A percentile compares a stretch with the other conserved stretches of the same genome.
phyloP scores from a whole-genome alignment of 2,329 filamentous ascomycete genomes.

The Colletotrichum sp. region DNA sequence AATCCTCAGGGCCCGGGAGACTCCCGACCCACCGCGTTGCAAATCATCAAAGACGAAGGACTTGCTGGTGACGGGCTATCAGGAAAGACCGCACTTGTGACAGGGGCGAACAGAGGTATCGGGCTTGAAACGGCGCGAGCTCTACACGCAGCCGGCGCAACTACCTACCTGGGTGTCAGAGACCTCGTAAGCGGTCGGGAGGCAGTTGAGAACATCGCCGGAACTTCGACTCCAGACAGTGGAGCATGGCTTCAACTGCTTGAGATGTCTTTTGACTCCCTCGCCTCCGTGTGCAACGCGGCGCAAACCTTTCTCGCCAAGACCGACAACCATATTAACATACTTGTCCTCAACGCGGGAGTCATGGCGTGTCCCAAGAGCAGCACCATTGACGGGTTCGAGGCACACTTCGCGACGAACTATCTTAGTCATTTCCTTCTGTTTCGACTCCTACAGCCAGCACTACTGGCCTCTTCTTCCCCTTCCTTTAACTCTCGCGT shows the following conservation, averaged over 20 bases:
- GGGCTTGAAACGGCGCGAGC: slow-evolving; percentile 41
- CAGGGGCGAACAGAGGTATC: slow-evolving; percentile 39
- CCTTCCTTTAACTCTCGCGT: slow-evolving; percentile 48
- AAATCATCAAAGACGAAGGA: slow-evolving; percentile 41
- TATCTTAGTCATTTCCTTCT: slow-evolving; percentile 59
- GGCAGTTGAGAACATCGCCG: slow-evolving; percentile 24
- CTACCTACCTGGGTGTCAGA: slow-evolving; percentile 37
- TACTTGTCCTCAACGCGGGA: slow-evolving; percentile 36
- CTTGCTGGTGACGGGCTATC: slow-evolving; percentile 29
- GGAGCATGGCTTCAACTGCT: neutral
- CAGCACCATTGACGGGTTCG: slow-evolving; percentile 22
- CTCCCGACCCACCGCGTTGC: slow-evolving; percentile 42
- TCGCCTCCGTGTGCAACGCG: neutral
- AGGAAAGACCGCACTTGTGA: slow-evolving; percentile 40
- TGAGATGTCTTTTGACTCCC: slow-evolving; percentile 21
- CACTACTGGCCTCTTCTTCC: slow-evolving; percentile 41
- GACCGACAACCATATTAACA: slow-evolving; percentile 26
- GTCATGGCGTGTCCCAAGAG: slow-evolving; percentile 11
- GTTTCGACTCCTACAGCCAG: slow-evolving; percentile 52
- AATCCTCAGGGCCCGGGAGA: slow-evolving; percentile 37
- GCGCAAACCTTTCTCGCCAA: slow-evolving; percentile 32
- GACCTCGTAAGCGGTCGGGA: slow-evolving; percentile 34
- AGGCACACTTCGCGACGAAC: slow-evolving; percentile 55
- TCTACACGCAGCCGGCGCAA: slow-evolving; percentile 39
- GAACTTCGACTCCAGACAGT: neutral